phyloP scores from a whole-genome alignment of 371 early-diverging fungal genomes.

The Saksenaea oblongispora region DNA sequence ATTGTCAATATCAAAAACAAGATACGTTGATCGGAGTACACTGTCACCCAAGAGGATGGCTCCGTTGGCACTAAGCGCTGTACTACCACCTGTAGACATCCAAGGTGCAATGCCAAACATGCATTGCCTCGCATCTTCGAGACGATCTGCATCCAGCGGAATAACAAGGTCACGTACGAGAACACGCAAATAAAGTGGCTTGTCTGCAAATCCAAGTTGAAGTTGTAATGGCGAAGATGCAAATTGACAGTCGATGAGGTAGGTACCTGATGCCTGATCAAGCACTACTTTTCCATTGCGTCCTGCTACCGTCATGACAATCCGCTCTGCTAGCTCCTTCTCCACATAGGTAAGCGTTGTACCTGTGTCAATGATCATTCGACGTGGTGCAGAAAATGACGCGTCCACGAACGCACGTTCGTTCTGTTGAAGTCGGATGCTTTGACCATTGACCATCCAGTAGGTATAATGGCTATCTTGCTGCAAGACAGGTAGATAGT shows the following conservation, averaged over 20 bases:
- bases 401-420: not conserved
- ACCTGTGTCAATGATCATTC: conserved; percentile 39
- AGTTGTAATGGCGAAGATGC: not conserved
- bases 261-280: conserved; percentile 22
- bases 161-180: conserved; percentile 28
- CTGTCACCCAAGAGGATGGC: conserved; percentile 37
- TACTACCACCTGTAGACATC: conserved; percentile 1
- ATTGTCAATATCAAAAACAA: conserved; percentile 39
- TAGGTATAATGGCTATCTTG: conserved; percentile 14
- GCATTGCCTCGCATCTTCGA: conserved; percentile 17
- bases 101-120: conserved; percentile 37
- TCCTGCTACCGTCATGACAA: conserved; percentile 19
- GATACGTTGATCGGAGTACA: conserved; percentile 32
- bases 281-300: not conserved
- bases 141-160: conserved; percentile 23
- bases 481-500: conserved; percentile 12
- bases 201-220: not conserved
- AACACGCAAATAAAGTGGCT: conserved; percentile 13
- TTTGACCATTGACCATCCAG: conserved; percentile 26
- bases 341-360: conserved; percentile 35
- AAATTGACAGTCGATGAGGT: conserved; percentile 1
- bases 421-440: conserved; percentile 5
- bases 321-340: conserved; percentile 14
- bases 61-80: conserved; percentile 4
- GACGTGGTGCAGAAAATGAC: conserved; percentile 1